These are phyloP conservation scores for Blechomonas ayalai DNA, from an alignment of 208 protist species.

Conservation along the genomic window DNA sequence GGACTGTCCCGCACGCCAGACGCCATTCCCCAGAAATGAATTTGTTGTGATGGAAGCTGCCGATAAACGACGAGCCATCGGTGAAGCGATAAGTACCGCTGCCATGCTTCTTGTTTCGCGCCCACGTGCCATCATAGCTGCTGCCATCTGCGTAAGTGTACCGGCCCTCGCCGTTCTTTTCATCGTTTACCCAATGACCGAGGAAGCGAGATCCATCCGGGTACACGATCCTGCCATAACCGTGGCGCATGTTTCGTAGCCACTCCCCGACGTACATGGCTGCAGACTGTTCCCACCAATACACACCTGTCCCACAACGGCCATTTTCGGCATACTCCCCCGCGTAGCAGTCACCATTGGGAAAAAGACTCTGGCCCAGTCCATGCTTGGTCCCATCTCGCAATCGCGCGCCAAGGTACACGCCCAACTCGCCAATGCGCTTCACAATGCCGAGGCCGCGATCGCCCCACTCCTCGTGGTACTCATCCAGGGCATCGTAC, in stretches of 20 bases:
- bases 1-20: slow-evolving; percentile 57
- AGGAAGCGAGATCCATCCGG: slow-evolving; percentile 79
- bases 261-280: slow-evolving; percentile 72
- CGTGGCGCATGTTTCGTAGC: slow-evolving; percentile 59
- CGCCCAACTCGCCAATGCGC: slow-evolving; percentile 85
- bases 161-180: slow-evolving; percentile 58
- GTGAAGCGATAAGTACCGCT: slow-evolving; percentile 64
- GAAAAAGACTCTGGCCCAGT: slow-evolving; percentile 79
- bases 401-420: slow-evolving; percentile 64
- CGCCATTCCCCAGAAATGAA: slow-evolving; percentile 82
- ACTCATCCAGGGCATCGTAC: slow-evolving; percentile 70
- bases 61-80: slow-evolving; percentile 60
- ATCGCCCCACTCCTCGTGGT: slow-evolving; percentile 81
- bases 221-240: slow-evolving; percentile 81
- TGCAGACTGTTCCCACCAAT: slow-evolving; percentile 58
- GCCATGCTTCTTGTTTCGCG: slow-evolving; percentile 67
- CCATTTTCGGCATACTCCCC: slow-evolving; percentile 79
- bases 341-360: slow-evolving; percentile 80
- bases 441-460: slow-evolving; percentile 66
- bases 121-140: slow-evolving; percentile 78
- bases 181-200: slow-evolving; percentile 59
- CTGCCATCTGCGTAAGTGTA: slow-evolving; percentile 83
- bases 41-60: slow-evolving; percentile 64
- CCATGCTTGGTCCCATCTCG: slow-evolving; percentile 82
- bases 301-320: slow-evolving; percentile 65